Base-by-base conservation (phyloP, 768 basidiomycete genomes). In the Pholiota molesta region DNA sequence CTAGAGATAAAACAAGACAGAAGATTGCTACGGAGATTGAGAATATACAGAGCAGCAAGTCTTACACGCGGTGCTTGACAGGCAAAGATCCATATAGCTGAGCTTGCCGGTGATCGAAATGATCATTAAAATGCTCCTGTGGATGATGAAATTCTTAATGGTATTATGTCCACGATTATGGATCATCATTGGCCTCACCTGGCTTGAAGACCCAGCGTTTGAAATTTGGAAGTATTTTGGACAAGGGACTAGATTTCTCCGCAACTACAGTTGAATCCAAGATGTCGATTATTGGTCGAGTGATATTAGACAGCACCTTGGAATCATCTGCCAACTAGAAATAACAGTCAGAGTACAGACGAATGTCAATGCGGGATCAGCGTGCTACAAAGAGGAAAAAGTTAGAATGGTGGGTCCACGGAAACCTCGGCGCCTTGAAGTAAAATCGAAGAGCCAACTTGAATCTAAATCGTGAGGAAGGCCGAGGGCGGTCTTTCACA, bases 401-500 rank as follows among this genome's bases (percentile, higher is more conserved):
- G 35, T 16, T 19, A 54, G 42, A 57, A 53, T 21, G 28, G 52
- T 17, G 47, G 42, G 60, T 59, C 67, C 69, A 72, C 60, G 67
- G 70, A 71, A 52, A 57, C 69, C 69, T 73, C 69, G 71, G 71
- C 60, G 58, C 44, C 58, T 55, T 55, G 49, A 52, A 57, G 23
- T 21, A 28, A 16, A 33, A 59, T 29, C 26, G 45, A 54, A 57
- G 66, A 49, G 44, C 52, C 53, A 61, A 37, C 53, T 62, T 59
- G 55, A 58, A 58, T 57, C 49, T 58, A 63, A 67, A 67, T 42
- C 52, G 40, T 60, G 52, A 63, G 40, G 56, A 66, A 61, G 45
- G 54, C 67, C 67, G 67, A 68, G 69, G 66, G 45, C 60, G 56
- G 63, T 62, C 55, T 64, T 53, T 33, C 59, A 47, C 58, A 60